Percentiles rank a stretch among this genome's conserved stretches.
phyloP scores from a whole-genome alignment of 73 alveolate species.

The Paramecium tetraurelia region DNA sequence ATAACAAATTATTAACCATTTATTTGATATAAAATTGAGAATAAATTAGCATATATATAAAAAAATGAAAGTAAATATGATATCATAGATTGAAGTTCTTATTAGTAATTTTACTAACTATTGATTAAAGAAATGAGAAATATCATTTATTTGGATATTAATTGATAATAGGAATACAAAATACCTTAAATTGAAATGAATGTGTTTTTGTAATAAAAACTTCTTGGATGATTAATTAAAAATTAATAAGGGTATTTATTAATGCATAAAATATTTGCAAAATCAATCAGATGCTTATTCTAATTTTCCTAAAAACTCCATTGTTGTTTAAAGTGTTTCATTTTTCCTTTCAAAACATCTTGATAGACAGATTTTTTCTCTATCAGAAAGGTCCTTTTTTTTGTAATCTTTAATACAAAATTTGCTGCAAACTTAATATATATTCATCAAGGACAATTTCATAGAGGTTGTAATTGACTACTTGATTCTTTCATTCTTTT shows the following conservation, averaged over 20 bases:
- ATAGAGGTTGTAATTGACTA: neutral
- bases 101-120: no score
- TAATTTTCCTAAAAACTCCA: constrained; percentile 24
- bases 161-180: neutral
- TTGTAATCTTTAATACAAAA: constrained; percentile 35
- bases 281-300: neutral
- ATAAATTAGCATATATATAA: no score
- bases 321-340: neutral
- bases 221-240: neutral
- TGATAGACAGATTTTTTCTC: constrained; percentile 27
- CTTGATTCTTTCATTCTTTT: constrained; percentile 35
- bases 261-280: neutral
- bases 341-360: constrained; percentile 28
- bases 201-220: neutral
- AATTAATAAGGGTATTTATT: neutral
- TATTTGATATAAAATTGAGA: no score
- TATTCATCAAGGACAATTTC: neutral
- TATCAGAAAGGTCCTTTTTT: neutral
- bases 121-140: neutral
- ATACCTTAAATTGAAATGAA: neutral
- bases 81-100: no score
- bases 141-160: neutral
- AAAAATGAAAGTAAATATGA: no score
- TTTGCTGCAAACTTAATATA: neutral
- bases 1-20: no score